These are phyloP conservation scores for Baudoinia panamericana DNA, from an alignment of 495 filamentous ascomycete genomes.

Conservation along the genomic window DNA sequence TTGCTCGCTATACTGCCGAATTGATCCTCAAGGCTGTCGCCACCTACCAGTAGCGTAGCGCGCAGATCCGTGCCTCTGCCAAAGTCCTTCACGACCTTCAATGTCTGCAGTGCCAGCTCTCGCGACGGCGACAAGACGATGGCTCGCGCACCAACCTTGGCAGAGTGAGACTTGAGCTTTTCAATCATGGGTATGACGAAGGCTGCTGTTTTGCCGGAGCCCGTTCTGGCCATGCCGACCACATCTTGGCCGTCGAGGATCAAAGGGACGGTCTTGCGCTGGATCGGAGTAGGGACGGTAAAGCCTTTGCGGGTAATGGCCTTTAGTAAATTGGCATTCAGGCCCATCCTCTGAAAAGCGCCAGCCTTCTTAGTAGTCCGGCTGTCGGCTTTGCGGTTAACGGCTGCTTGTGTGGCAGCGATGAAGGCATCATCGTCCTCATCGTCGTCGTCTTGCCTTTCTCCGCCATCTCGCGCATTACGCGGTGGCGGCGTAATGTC, in stretches of 20 bases:
- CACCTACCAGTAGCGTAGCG: constrained; percentile 77
- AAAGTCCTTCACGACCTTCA: constrained; percentile 93
- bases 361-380: constrained; percentile 83
- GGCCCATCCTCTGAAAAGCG: constrained; percentile 91
- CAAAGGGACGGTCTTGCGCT: constrained; percentile 88
- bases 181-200: constrained; percentile 98
- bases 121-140: constrained; percentile 82
- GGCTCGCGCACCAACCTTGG: constrained; percentile 67
- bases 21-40: constrained; percentile 92
- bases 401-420: constrained; percentile 65
- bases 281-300: constrained; percentile 89
- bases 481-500: constrained; percentile 20
- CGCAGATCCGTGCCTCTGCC: constrained; percentile 81
- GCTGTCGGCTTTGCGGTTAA: constrained; percentile 67
- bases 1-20: constrained; percentile 86
- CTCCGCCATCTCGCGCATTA: not conserved
- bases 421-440: constrained; percentile 79
- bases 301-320: constrained; percentile 90
- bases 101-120: constrained; percentile 84
- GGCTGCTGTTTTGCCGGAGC: constrained; percentile 92
- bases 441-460: constrained; percentile 13
- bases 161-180: constrained; percentile 78
- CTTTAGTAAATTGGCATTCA: constrained; percentile 68
- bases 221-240: constrained; percentile 93
- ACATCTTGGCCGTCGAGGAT: constrained; percentile 82